Evolutionary conservation across 257 asterid species (phyloP).

Genomic region (Forsythia viridissima): DNA sequence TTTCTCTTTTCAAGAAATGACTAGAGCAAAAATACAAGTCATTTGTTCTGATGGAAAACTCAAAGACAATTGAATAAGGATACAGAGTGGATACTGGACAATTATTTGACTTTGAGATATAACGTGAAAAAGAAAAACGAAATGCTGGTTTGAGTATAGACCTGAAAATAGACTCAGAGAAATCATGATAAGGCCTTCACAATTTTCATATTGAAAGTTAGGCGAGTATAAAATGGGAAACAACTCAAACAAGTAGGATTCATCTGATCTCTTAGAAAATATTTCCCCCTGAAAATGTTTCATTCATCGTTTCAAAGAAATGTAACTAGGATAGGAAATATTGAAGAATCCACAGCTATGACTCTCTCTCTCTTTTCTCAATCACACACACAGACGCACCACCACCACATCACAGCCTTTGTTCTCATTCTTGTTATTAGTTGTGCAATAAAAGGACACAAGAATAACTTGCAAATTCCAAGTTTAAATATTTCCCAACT

Average conservation of each 20-base stretch:
- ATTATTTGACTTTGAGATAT: too few species aligned
- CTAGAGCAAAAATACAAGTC: too few species aligned
- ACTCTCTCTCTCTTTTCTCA: not conserved
- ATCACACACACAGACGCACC: not conserved
- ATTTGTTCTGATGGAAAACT: too few species aligned
- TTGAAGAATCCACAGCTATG: not conserved
- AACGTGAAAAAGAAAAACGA: too few species aligned
- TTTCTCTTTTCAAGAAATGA: too few species aligned
- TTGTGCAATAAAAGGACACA: not conserved
- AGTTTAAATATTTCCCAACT: not conserved
- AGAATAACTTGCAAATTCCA: not conserved
- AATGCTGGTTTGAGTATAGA: too few species aligned
- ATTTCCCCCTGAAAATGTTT: not conserved
- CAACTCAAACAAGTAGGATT: not conserved
- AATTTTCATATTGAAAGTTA: not conserved
- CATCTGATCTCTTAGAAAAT: not conserved
- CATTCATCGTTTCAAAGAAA: not conserved
- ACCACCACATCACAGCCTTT: not conserved
- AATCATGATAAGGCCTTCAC: too few species aligned
- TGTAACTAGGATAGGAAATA: too few species aligned
- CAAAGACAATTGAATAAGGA: too few species aligned
- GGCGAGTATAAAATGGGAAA: not conserved
- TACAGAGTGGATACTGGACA: too few species aligned
- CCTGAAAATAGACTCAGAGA: too few species aligned
- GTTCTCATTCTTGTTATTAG: not conserved